phyloP scores from a whole-genome alignment of 768 basidiomycete genomes.

The Termitomyces sp. region DNA sequence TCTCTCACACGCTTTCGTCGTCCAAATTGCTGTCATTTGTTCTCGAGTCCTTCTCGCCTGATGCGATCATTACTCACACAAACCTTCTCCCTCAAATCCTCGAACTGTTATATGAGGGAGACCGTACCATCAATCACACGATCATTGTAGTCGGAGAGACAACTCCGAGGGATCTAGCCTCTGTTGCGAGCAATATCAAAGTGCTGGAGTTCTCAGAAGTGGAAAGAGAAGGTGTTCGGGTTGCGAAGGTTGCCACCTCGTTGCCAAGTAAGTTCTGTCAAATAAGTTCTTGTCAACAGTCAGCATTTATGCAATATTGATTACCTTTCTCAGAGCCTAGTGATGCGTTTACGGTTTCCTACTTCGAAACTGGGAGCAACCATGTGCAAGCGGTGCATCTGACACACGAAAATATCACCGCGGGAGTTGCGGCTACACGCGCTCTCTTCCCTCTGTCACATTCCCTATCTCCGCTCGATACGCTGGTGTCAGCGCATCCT shows the following conservation, averaged over 20 bases:
- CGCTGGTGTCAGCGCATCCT: constrained; percentile 68
- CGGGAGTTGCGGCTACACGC: constrained; percentile 78
- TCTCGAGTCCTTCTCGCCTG: constrained; percentile 58
- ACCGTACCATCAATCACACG: constrained; percentile 39
- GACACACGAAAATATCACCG: constrained; percentile 82
- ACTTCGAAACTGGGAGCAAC: constrained; percentile 48
- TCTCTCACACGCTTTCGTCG: constrained; percentile 60
- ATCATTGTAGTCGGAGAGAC: constrained; percentile 73
- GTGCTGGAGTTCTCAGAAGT: constrained; percentile 66
- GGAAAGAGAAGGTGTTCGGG: constrained; percentile 57
- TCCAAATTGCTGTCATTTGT: constrained; percentile 57
- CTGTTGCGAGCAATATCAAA: constrained; percentile 45
- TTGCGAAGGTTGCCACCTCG: constrained; percentile 37
- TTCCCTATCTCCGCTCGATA: constrained; percentile 65
- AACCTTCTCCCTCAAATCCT: constrained; percentile 63
- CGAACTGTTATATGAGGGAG: constrained; percentile 63
- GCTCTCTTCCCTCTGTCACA: constrained; percentile 71
- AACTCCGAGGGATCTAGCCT: constrained; percentile 36
- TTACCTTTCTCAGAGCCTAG: constrained; percentile 36
- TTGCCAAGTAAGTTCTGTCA: constrained; percentile 46
- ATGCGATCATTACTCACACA: constrained; percentile 69
- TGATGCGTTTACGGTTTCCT: constrained; percentile 66
- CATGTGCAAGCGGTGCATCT: constrained; percentile 57
- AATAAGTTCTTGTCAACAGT: constrained; percentile 36
- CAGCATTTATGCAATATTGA: constrained; percentile 1